Evolutionary conservation across 805 yeast genomes (phyloP).

Genomic region (Saturnispora mendoncae): DNA sequence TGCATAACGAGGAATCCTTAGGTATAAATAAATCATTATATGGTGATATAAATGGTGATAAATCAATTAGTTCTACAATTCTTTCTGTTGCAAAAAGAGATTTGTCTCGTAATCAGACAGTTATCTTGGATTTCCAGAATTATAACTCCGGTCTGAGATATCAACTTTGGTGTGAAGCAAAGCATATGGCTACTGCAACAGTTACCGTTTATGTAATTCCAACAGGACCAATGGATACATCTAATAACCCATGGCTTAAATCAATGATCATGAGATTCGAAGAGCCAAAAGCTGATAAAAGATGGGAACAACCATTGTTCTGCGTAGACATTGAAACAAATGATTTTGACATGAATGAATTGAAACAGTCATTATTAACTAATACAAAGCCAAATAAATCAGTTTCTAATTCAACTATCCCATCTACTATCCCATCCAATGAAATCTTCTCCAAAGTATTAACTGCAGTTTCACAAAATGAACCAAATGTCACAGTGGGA

Average conservation of each 20-base stretch:
- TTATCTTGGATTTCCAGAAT: slow-evolving; percentile 75
- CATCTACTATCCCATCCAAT: background rate
- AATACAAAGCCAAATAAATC: slow-evolving; percentile 8
- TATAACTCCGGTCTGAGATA: slow-evolving; percentile 94
- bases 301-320: slow-evolving; percentile 94
- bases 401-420: slow-evolving; percentile 9
- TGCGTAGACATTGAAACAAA: slow-evolving; percentile 53
- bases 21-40: slow-evolving; percentile 66
- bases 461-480: background rate
- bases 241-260: slow-evolving; percentile 47
- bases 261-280: slow-evolving; percentile 81
- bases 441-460: slow-evolving; percentile 1
- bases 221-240: slow-evolving; percentile 4
- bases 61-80: slow-evolving; percentile 73
- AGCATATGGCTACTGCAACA: slow-evolving; percentile 70
- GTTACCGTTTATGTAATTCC: slow-evolving; percentile 78
- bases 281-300: slow-evolving; percentile 75
- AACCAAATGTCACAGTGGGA: background rate
- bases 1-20: slow-evolving; percentile 70
- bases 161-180: slow-evolving; percentile 90
- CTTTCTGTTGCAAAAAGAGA: slow-evolving; percentile 85
- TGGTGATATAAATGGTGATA: slow-evolving; percentile 65
- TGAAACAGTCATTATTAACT: slow-evolving; percentile 38
- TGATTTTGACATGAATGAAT: slow-evolving; percentile 51
- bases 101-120: slow-evolving; percentile 57